Base-by-base conservation (phyloP, 495 filamentous ascomycete species). In the Xylaria longipes region DNA sequence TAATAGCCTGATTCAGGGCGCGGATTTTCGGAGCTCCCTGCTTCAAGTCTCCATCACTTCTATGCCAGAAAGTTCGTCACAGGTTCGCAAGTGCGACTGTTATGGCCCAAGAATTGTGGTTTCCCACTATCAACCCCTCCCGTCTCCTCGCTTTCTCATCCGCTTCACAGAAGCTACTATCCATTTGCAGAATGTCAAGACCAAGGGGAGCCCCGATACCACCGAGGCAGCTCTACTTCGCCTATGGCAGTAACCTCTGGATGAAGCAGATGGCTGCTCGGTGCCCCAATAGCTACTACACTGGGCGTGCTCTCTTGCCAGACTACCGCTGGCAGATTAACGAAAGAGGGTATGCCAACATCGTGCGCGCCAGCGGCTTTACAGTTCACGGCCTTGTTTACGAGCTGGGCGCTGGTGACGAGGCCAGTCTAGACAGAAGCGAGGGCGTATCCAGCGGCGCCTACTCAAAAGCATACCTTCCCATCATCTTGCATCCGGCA, bases 191-290 rank as follows among this genome's bases (percentile, higher is more conserved):
- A 54, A 69, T 60, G 66, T 15, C 39, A n/a, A 60, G 22, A 25
- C n/a, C 22, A 22, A 50, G 48, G 7, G 6, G 39, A 70, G 8
- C 27, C 4, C 11, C 58, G 46, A 63, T 1, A 37, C 6, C 58
- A 43, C 62, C 9, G 29, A 63, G 68, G 66, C 57, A 62, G 54
- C 69, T 90, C 75, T 93, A 94, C 82, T 93, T 93, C 76, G 92
- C 87, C 76, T 93, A 92, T 80, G 92, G 91, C 75, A 89, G 86
- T 69, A 94, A 94, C 76, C 85, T 94, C 70, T 92, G 89, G 75
- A 81, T 84, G 27, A 78, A 84, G 6, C 91, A 94, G 78, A 94
- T 94, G 92, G 65, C 50, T 12, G 67, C 77, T 29, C 89, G 92
- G 72, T 94, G 91, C 75, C 86, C 84, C 2, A 75, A 82, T 4